Base-by-base conservation (phyloP, 2,329 filamentous ascomycete genomes). In the Paracamarosporium sp. region DNA sequence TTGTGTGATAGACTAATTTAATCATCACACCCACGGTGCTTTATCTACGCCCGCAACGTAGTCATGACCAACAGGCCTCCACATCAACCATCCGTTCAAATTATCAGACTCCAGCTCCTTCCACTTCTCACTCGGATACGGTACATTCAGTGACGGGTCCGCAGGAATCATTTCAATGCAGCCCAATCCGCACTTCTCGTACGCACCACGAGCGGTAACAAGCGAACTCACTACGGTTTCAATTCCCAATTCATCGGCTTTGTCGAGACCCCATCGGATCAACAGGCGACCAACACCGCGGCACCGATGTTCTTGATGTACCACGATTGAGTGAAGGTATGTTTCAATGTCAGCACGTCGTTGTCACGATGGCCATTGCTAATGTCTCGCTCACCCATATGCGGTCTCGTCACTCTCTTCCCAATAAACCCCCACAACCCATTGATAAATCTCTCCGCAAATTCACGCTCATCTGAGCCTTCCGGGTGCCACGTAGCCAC, bases 261-360 rank as follows among this genome's bases (percentile, higher is more conserved):
- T 70, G 1, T 68, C 64, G 3, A 67, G 74, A 5, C 78, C 77
- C 70, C 75, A 79, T 20, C 72, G 66, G 27, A 80, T 63, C 31
- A 79, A 64, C 46, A 76, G 67, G 4, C 69, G 57, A 5, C 73
- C 77, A 5, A 68, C 68, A 2, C 78, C 78, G 8, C 72, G 71
- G 7, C 68, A 60, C 9, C 76, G 69, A 51, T 77, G 68, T 0
- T 61, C 60, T 0, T 74, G 74, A 40, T 60, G 35, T 2, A 68
- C 65, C 13, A 56, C 40, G 15, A 69, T 46, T 3, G 61, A 61
- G 13, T 47, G 47, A 2, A 68, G 62, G 41, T 69, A 63, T 69
- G 20, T 31, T 17, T 20, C 22, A 9, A 20, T 45, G 38, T 50
- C 30, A 41, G 35, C 30, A 33, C 35, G 12, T 13, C 45, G 25